Evolutionary conservation across 352 stramenopile species (phyloP).

Genomic region (Globisporangium perplexum): DNA sequence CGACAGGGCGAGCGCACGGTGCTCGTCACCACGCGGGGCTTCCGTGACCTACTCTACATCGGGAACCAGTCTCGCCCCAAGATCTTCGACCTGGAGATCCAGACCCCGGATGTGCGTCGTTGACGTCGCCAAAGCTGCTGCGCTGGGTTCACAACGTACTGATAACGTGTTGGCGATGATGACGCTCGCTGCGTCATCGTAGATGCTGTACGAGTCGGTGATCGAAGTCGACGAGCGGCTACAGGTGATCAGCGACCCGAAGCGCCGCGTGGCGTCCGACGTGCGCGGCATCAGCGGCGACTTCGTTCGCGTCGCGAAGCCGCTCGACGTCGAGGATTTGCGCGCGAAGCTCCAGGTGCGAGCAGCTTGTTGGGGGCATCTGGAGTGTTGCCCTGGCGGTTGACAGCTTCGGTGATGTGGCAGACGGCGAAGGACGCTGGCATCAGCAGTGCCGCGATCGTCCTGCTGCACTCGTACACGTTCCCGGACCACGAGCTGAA

Average conservation of each 20-base stretch:
- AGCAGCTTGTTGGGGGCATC: neutral
- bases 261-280: constrained; percentile 44
- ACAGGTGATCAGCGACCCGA: constrained; percentile 82
- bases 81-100: constrained; percentile 97
- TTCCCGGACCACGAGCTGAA: constrained; percentile 92
- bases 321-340: constrained; percentile 77
- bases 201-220: constrained; percentile 96
- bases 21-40: constrained; percentile 94
- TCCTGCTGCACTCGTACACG: constrained; percentile 95
- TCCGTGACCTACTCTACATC: constrained; percentile 97
- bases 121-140: neutral
- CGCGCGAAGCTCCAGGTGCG: constrained; percentile 73
- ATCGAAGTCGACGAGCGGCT: constrained; percentile 97
- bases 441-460: constrained; percentile 93
- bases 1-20: constrained; percentile 93
- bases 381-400: neutral
- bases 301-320: constrained; percentile 79
- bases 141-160: too few relatives aligned
- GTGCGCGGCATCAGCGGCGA: constrained; percentile 86
- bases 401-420: neutral
- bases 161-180: too few relatives aligned
- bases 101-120: constrained; percentile 65
- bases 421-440: constrained; percentile 66
- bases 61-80: constrained; percentile 97
- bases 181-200: neutral